Evolutionary conservation across 1,284 basidiomycete species (phyloP).

Genomic region (Sphagnurus paluster): DNA sequence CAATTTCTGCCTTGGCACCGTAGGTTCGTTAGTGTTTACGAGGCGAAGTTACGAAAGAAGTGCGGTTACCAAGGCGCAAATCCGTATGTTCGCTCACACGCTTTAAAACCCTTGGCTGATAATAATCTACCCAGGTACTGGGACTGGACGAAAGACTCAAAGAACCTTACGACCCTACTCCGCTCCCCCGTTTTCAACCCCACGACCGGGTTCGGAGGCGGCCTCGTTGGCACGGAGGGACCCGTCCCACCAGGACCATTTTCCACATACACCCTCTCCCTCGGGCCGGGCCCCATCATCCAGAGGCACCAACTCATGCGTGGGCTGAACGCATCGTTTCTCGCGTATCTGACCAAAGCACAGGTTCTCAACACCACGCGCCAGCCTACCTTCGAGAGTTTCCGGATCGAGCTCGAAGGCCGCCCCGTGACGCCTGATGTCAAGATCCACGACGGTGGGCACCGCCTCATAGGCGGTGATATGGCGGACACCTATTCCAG

Average conservation of each 20-base stretch:
- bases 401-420: slow-evolving; percentile 36
- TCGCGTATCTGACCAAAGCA: slow-evolving; percentile 20
- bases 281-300: slow-evolving; percentile 33
- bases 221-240: slow-evolving; percentile 36
- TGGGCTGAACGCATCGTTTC: slow-evolving; percentile 24
- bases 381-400: slow-evolving; percentile 30
- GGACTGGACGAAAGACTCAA: slow-evolving; percentile 39
- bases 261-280: slow-evolving; percentile 27
- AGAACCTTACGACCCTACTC: slow-evolving; percentile 18
- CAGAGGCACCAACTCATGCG: slow-evolving; percentile 35
- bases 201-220: slow-evolving; percentile 19
- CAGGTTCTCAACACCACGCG: slow-evolving; percentile 24
- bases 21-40: slow-evolving; percentile 30
- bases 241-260: slow-evolving; percentile 37
- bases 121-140: slow-evolving; percentile 32
- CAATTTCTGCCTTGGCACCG: slow-evolving; percentile 44
- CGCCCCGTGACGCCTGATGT: slow-evolving; percentile 20
- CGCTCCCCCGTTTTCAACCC: slow-evolving; percentile 35
- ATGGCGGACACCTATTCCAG: slow-evolving; percentile 35
- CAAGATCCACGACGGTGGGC: slow-evolving; percentile 34
- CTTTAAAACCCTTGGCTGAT: background rate
- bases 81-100: slow-evolving; percentile 29
- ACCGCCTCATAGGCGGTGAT: slow-evolving; percentile 35
- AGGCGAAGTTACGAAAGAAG: slow-evolving; percentile 32
- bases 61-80: slow-evolving; percentile 35